phyloP scores from a whole-genome alignment of 345 rosid genomes.

The Eucalyptus sideroxylon region DNA sequence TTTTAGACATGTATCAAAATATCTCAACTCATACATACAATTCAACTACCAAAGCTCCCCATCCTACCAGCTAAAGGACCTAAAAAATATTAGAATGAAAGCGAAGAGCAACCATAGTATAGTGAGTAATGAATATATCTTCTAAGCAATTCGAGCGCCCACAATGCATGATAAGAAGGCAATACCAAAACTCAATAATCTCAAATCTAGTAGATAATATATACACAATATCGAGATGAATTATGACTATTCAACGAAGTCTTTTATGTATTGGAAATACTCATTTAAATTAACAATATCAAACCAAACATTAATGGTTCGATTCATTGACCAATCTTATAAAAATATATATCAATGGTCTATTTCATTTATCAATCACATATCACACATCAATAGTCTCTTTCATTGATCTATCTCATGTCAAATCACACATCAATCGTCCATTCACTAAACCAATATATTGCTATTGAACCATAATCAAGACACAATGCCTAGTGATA shows the following conservation, averaged over 20 bases:
- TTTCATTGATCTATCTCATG: not conserved
- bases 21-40: not conserved
- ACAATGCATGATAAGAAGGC: not conserved
- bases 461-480: not conserved
- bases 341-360: not conserved
- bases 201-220: not conserved
- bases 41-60: not conserved
- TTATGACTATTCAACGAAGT: no score
- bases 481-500: no score
- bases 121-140: not conserved
- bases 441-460: no score
- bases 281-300: not conserved
- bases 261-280: no score
- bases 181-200: not conserved
- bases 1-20: not conserved
- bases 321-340: not conserved
- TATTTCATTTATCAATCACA: not conserved
- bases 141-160: not conserved
- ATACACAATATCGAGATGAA: not conserved
- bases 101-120: not conserved
- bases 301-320: not conserved
- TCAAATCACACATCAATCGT: not conserved
- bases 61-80: not conserved
- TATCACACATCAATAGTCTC: not conserved
- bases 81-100: no score